A percentile compares a stretch with the other conserved stretches of the same genome.
Conservation (phyloP, 495 filamentous ascomycete species). For the Gamarada debralockiae region DNA sequence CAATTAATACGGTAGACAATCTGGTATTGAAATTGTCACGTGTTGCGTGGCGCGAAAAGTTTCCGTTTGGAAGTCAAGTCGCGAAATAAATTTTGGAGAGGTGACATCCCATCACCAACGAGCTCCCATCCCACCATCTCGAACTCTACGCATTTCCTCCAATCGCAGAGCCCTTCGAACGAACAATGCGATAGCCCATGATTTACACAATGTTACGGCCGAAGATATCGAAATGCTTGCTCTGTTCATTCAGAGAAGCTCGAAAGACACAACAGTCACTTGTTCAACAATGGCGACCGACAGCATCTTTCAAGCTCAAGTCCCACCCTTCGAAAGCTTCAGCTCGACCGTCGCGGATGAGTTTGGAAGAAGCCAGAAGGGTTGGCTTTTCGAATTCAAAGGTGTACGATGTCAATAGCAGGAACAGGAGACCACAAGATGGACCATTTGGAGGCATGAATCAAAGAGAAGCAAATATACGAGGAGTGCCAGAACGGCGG, state of each 20-base stretch:
- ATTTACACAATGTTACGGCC: conserved; percentile 19
- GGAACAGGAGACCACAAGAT: conserved; percentile 43
- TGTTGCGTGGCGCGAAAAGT: not conserved
- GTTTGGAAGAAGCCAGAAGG: conserved; percentile 10
- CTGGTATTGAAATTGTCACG: not conserved
- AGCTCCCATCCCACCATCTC: no score
- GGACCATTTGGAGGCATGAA: conserved; percentile 83
- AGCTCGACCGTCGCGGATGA: conserved; percentile 18
- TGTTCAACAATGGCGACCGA: conserved; percentile 10
- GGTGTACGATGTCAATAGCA: conserved; percentile 56
- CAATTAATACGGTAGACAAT: not conserved
- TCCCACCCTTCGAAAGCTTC: not conserved
- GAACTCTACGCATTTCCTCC: no score
- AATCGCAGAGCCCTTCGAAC: no score
- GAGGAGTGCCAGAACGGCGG: conserved; percentile 23
- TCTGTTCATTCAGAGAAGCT: conserved; percentile 25
- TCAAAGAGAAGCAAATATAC: conserved; percentile 59
- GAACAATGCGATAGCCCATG: not conserved
- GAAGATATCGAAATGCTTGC: conserved; percentile 19
- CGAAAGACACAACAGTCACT: conserved; percentile 6
- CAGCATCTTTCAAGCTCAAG: conserved; percentile 14
- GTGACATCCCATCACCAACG: no score
- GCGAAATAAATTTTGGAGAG: no score
- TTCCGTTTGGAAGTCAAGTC: not conserved
- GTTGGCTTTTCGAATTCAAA: conserved; percentile 22